Evolutionary conservation across 1,139 yeast species (phyloP).

Genomic region (Candida gigantensis): DNA sequence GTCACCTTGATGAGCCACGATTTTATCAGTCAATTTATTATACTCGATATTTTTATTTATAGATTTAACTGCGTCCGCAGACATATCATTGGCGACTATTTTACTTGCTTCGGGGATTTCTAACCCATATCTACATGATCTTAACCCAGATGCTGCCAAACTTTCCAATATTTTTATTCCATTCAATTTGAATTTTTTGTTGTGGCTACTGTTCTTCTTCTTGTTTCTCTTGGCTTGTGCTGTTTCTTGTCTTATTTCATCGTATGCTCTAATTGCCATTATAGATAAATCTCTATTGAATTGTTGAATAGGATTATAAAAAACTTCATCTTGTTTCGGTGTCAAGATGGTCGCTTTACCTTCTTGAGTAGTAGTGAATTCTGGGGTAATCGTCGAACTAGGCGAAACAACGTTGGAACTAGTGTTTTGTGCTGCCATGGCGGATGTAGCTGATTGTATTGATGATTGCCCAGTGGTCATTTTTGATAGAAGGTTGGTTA

Average conservation of each 20-base stretch:
- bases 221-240: conserved; percentile 15
- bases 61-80: conserved; percentile 82
- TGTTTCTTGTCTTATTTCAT: conserved; percentile 45
- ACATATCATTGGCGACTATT: conserved; percentile 86
- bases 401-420: conserved; percentile 1
- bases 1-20: conserved; percentile 76
- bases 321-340: conserved; percentile 79
- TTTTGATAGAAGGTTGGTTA: conserved; percentile 1
- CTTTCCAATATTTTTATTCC: conserved; percentile 75
- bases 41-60: conserved; percentile 70
- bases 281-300: conserved; percentile 91
- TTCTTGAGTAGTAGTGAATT: conserved; percentile 57
- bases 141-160: conserved; percentile 88
- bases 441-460: conserved; percentile 1
- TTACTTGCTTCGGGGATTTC: conserved; percentile 75
- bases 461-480: conserved; percentile 3
- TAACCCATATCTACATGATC: conserved; percentile 90
- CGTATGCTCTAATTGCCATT: conserved; percentile 84
- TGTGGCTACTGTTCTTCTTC: conserved; percentile 15
- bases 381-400: conserved; percentile 1
- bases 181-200: conserved; percentile 23
- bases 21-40: conserved; percentile 56
- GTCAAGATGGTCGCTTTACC: conserved; percentile 81
- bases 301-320: conserved; percentile 95
- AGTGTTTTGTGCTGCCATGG: neutral